phyloP scores from a whole-genome alignment of 2,329 filamentous ascomycete species.

The Colletotrichum salicis region DNA sequence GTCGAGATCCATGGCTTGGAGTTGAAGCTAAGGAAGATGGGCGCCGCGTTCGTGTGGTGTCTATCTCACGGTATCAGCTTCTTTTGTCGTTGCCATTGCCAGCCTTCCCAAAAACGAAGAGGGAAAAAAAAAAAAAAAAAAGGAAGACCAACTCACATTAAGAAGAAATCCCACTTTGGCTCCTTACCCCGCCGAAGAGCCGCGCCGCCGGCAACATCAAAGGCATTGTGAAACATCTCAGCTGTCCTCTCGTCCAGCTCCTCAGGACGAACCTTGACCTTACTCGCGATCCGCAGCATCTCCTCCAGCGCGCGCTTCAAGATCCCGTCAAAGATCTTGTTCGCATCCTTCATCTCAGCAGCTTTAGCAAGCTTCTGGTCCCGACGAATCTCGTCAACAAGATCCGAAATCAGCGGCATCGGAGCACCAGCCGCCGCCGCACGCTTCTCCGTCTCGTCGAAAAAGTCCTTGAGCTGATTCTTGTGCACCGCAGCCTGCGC shows the following conservation, averaged over 20 bases:
- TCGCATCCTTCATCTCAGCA: conserved; percentile 61
- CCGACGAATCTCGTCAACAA: conserved; percentile 69
- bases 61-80: conserved; percentile 53
- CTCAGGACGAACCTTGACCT: conserved; percentile 65
- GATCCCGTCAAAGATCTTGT: conserved; percentile 77
- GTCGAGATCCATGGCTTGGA: conserved; percentile 68
- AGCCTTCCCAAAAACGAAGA: neutral
- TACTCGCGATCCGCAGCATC: conserved; percentile 69
- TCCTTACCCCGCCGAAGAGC: conserved; percentile 72
- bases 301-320: conserved; percentile 70
- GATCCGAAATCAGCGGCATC: conserved; percentile 60
- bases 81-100: no score
- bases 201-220: conserved; percentile 61
- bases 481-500: conserved; percentile 80
- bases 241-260: conserved; percentile 65
- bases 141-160: conserved; percentile 56
- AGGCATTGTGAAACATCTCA: conserved; percentile 75
- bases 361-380: conserved; percentile 68
- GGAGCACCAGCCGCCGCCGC: conserved; percentile 46
- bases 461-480: conserved; percentile 63
- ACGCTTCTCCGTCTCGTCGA: conserved; percentile 63
- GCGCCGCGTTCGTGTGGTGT: conserved; percentile 77
- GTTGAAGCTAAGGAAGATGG: conserved; percentile 80
- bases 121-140: fast-evolving
- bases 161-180: conserved; percentile 84